Percentiles rank a stretch among this genome's conserved stretches.
Conservation (phyloP, 805 yeast genomes). For the Teunomyces kruisii region DNA sequence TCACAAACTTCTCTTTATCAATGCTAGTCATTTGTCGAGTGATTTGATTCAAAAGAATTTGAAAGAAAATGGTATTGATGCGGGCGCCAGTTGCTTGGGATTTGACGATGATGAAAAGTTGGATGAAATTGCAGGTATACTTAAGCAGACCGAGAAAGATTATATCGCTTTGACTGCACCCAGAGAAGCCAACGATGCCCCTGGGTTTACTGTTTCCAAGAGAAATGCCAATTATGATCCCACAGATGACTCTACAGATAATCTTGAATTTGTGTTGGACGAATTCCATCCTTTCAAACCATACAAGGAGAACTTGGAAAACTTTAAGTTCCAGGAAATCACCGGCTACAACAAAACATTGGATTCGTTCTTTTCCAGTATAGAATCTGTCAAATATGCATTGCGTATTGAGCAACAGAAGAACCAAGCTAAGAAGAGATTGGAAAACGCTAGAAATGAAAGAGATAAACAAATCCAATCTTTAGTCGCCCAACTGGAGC, state of each 20-base stretch:
- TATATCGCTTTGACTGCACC: conserved; percentile 37
- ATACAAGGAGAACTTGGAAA: conserved; percentile 32
- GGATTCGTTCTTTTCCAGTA: conserved; percentile 79
- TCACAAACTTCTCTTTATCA: conserved; percentile 66
- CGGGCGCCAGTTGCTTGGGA: conserved; percentile 38
- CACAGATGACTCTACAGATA: conserved; percentile 22
- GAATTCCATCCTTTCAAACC: conserved; percentile 73
- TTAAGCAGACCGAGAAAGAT: conserved; percentile 48
- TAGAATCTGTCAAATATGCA: conserved; percentile 79
- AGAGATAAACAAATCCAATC: conserved; percentile 68
- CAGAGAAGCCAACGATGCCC: conserved; percentile 29
- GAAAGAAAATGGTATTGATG: conserved; percentile 44
- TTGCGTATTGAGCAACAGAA: conserved; percentile 75
- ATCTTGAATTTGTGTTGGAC: conserved; percentile 53
- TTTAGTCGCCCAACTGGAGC: conserved; percentile 59
- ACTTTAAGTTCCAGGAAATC: conserved; percentile 41
- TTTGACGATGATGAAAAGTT: conserved; percentile 27
- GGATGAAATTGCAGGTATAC: conserved; percentile 33
- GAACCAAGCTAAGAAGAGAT: conserved; percentile 67
- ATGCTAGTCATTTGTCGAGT: conserved; percentile 73
- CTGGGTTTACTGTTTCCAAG: conserved; percentile 66
- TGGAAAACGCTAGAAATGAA: conserved; percentile 73
- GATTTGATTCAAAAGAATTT: conserved; percentile 70
- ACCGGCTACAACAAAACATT: conserved; percentile 78
- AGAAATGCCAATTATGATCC: conserved; percentile 52